Percentiles rank a stretch among this genome's conserved stretches.
These are phyloP conservation scores for Pterocarpus macrocarpus DNA, from an alignment of 306 rosid species.

Conservation along the genomic window DNA sequence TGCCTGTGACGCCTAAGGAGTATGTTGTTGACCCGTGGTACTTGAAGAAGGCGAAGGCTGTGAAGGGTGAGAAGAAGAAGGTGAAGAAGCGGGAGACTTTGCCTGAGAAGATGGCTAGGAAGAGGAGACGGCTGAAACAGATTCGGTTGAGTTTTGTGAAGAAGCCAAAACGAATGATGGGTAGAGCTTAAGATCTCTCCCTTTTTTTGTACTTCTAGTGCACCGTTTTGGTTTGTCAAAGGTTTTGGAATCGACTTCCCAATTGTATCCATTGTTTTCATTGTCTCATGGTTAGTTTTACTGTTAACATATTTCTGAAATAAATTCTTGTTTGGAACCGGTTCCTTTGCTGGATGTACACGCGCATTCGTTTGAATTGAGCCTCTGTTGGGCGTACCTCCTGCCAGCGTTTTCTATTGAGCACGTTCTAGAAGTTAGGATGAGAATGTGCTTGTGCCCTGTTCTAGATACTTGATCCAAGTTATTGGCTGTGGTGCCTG, in stretches of 20 bases:
- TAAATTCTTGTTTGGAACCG: slow-evolving; percentile 8
- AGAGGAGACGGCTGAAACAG: slow-evolving; percentile 87
- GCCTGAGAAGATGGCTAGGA: slow-evolving; percentile 92
- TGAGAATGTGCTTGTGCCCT: neutral
- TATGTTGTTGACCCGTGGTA: slow-evolving; percentile 66
- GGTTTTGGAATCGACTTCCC: slow-evolving; percentile 41
- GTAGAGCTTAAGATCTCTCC: slow-evolving; percentile 46
- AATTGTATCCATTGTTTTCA: slow-evolving; percentile 40
- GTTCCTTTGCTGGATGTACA: neutral
- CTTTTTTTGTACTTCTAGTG: slow-evolving; percentile 1
- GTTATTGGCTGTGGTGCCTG: too few species aligned
- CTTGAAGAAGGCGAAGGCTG: slow-evolving; percentile 65
- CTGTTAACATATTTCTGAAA: neutral
- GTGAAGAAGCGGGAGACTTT: slow-evolving; percentile 76
- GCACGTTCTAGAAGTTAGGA: neutral
- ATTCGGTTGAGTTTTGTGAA: slow-evolving; percentile 82
- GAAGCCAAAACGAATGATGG: slow-evolving; percentile 65
- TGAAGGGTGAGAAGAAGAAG: slow-evolving; percentile 44
- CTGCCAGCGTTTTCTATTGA: neutral
- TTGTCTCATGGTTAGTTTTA: slow-evolving; percentile 28
- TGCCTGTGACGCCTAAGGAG: slow-evolving; percentile 58
- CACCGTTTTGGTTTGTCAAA: neutral
- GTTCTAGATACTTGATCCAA: neutral
- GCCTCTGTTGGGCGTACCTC: neutral
- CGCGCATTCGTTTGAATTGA: neutral